Percentiles rank a stretch among this genome's conserved stretches.
Evolutionary conservation across 345 rosid genomes (phyloP).

Genomic region (Anastatica hierochuntica): DNA sequence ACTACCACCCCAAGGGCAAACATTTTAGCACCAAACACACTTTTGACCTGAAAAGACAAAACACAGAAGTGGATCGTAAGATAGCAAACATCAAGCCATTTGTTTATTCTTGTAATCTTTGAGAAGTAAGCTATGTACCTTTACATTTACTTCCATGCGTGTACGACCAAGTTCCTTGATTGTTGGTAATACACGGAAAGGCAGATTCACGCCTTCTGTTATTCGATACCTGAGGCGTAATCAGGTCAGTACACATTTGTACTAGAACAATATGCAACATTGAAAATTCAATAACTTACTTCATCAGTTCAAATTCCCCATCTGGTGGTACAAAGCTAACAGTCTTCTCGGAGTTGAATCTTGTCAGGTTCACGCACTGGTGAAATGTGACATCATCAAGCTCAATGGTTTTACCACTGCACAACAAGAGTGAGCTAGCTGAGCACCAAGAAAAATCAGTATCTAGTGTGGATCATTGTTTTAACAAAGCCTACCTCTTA

Average conservation of each 20-base stretch:
- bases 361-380: slow-evolving; percentile 93
- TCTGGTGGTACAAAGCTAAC: slow-evolving; percentile 99
- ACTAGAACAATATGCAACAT: not conserved
- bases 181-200: slow-evolving; percentile 93
- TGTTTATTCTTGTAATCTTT: not conserved
- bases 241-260: not conserved
- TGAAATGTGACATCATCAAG: slow-evolving; percentile 99
- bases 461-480: not conserved
- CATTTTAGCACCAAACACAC: slow-evolving; percentile 99
- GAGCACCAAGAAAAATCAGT: slow-evolving; percentile 1
- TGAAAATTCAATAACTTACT: slow-evolving; percentile 41
- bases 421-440: slow-evolving; percentile 6
- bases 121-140: slow-evolving; percentile 38
- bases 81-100: not conserved
- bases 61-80: slow-evolving; percentile 16
- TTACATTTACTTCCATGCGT: slow-evolving; percentile 99
- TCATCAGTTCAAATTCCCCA: slow-evolving; percentile 99
- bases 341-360: slow-evolving; percentile 97
- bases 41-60: slow-evolving; percentile 76
- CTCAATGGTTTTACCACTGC: slow-evolving; percentile 96
- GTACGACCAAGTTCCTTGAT: slow-evolving; percentile 98
- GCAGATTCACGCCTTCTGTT: slow-evolving; percentile 97
- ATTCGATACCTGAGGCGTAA: slow-evolving; percentile 65
- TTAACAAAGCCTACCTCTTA: slow-evolving; percentile 56
- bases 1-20: slow-evolving; percentile 97